Conservation (phyloP, 495 filamentous ascomycete species). For the Penicillium psychrofluorescens region DNA sequence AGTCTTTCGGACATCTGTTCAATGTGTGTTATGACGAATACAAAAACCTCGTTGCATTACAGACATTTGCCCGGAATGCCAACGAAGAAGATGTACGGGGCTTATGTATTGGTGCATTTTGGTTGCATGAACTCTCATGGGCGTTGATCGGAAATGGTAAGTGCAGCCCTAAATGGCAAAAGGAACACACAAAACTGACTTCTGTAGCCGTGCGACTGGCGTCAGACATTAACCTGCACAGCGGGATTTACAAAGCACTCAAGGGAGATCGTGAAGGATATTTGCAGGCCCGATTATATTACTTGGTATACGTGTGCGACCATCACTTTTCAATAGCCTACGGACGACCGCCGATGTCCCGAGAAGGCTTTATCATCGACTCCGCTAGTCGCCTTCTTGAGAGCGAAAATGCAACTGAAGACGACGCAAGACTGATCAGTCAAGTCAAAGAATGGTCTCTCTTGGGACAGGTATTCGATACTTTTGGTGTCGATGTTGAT, state of each 20-base stretch:
- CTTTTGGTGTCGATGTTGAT: constrained; percentile 31
- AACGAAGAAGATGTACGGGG: constrained; percentile 25
- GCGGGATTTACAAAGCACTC: constrained; percentile 20
- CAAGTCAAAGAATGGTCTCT: constrained; percentile 31
- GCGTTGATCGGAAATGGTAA: constrained; percentile 19
- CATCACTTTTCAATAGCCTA: constrained; percentile 29
- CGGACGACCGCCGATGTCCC: constrained; percentile 28
- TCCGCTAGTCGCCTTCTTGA: constrained; percentile 15
- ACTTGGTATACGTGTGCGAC: constrained; percentile 30
- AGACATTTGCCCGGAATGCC: constrained; percentile 12
- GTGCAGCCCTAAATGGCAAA: not conserved
- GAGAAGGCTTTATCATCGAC: constrained; percentile 20
- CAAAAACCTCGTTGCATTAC: constrained; percentile 11
- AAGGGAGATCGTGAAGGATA: constrained; percentile 22
- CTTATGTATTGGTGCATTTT: constrained; percentile 29
- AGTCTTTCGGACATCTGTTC: constrained; percentile 18
- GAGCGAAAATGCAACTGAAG: constrained; percentile 21
- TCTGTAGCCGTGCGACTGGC: constrained; percentile 22
- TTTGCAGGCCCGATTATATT: constrained; percentile 22
- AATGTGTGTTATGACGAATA: constrained; percentile 22
- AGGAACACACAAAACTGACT: constrained; percentile 2
- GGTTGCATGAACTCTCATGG: constrained; percentile 29
- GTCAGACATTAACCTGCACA: constrained; percentile 23
- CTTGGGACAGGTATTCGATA: constrained; percentile 24
- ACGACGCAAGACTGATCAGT: constrained; percentile 27